These are phyloP conservation scores for Pharnaceum exiguum DNA, from an alignment of 148 eudicot genomes.

Conservation along the genomic window DNA sequence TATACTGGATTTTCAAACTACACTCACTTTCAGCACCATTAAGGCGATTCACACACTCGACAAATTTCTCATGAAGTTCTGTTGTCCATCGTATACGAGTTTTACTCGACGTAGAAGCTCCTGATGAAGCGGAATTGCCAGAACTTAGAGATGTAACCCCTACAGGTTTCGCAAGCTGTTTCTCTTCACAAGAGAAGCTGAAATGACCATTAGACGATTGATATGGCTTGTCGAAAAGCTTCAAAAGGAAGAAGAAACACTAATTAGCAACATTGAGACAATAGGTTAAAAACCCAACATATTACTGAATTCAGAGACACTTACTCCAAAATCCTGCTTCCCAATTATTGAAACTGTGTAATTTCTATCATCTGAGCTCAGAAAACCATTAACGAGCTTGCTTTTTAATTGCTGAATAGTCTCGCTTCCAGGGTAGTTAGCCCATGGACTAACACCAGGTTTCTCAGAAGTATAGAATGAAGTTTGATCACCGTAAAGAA, in stretches of 20 bases:
- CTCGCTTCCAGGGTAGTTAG: slow-evolving; percentile 39
- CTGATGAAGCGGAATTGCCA: slow-evolving; percentile 26
- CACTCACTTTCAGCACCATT: slow-evolving; percentile 87
- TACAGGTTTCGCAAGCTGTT: slow-evolving; percentile 13
- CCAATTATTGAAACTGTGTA: slow-evolving; percentile 27
- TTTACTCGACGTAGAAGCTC: slow-evolving; percentile 38
- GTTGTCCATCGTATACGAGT: slow-evolving; percentile 83
- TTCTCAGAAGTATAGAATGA: slow-evolving; percentile 27
- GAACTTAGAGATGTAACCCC: slow-evolving; percentile 11
- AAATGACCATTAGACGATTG: slow-evolving; percentile 19
- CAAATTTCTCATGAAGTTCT: slow-evolving; percentile 80
- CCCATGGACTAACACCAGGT: slow-evolving; percentile 25
- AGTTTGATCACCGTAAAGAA: slow-evolving; percentile 30
- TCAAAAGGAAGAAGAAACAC: background rate
- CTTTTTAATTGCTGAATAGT: slow-evolving; percentile 51
- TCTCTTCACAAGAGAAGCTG: slow-evolving; percentile 26
- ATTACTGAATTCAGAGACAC: slow-evolving; percentile 13
- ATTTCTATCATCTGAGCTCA: slow-evolving; percentile 39
- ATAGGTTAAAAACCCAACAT: background rate
- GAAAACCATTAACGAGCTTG: slow-evolving; percentile 49
- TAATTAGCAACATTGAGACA: background rate
- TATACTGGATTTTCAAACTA: background rate
- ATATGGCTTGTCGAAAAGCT: slow-evolving; percentile 23
- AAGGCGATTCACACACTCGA: slow-evolving; percentile 67
- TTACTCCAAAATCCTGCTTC: slow-evolving; percentile 49